phyloP scores from a whole-genome alignment of 1,284 basidiomycete genomes.

The Ceratobasidium sp. region DNA sequence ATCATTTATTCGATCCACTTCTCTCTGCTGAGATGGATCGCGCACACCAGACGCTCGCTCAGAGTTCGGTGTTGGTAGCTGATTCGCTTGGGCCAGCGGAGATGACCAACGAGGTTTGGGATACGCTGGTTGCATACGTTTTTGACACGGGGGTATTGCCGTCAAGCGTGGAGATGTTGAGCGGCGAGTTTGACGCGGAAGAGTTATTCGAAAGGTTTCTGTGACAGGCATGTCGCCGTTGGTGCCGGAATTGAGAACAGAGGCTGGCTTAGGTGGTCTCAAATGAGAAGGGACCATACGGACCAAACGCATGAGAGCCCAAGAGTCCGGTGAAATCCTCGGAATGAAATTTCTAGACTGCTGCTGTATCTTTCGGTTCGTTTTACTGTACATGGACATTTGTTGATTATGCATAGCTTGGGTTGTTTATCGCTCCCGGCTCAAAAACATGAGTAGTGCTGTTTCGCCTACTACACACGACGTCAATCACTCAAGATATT shows the following conservation, averaged over 20 bases:
- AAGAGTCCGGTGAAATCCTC: neutral
- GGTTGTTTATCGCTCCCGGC: neutral
- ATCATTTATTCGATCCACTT: slow-evolving; percentile 30
- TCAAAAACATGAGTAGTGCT: neutral
- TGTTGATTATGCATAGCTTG: slow-evolving; percentile 4
- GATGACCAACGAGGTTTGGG: slow-evolving; percentile 21
- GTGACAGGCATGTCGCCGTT: neutral
- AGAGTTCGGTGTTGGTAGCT: slow-evolving; percentile 14
- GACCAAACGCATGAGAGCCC: neutral
- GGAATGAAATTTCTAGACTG: neutral
- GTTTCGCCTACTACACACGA: too few species aligned
- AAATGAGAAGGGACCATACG: neutral
- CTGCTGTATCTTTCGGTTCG: neutral
- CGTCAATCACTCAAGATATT: neutral
- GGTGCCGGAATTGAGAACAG: neutral
- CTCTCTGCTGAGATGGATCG: slow-evolving; percentile 30
- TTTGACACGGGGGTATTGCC: slow-evolving; percentile 34
- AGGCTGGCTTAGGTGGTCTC: neutral
- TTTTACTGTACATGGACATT: slow-evolving; percentile 24
- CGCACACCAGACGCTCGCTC: slow-evolving; percentile 25
- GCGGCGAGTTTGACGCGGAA: slow-evolving; percentile 31
- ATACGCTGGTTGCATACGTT: slow-evolving; percentile 1
- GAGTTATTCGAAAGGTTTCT: slow-evolving; percentile 35
- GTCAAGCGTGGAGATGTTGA: slow-evolving; percentile 36
- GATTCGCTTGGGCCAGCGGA: slow-evolving; percentile 34